These are phyloP conservation scores for Solanum ahanhuiri DNA, from an alignment of 257 asterid species.

Conservation along the genomic window DNA sequence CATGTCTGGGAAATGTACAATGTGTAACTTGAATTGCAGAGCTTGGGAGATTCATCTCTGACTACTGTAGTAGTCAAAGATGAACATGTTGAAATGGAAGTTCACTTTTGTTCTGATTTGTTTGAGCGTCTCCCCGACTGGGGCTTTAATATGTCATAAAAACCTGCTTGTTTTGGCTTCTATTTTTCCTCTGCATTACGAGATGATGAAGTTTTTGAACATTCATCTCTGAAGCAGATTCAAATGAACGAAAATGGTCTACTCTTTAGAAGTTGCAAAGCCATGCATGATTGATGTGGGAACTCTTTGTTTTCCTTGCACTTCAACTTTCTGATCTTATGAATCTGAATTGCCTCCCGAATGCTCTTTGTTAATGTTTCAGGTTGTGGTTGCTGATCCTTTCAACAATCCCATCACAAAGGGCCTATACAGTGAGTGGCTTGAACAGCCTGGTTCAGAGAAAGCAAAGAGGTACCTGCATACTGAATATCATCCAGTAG, in stretches of 20 bases:
- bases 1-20: not conserved
- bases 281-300: not conserved
- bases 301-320: not conserved
- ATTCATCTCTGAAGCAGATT: not conserved
- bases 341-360: not conserved
- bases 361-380: not conserved
- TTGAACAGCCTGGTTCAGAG: conserved; percentile 81
- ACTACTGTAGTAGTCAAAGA: not conserved
- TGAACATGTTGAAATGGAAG: not conserved
- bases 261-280: not conserved
- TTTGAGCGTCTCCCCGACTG: not conserved
- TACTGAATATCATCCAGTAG: conserved; percentile 72
- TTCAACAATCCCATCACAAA: conserved; percentile 49
- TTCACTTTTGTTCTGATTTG: not conserved
- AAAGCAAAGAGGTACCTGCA: conserved; percentile 63
- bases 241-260: not conserved
- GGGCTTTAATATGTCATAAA: not conserved
- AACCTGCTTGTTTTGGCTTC: not conserved
- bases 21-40: not conserved
- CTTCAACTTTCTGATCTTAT: not conserved
- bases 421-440: conserved; percentile 63
- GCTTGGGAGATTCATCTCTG: not conserved
- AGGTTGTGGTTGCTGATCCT: conserved; percentile 61
- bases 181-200: not conserved
- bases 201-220: not conserved